Base-by-base conservation (phyloP, 1,284 basidiomycete genomes). In the Trichosporon coremiiforme region DNA sequence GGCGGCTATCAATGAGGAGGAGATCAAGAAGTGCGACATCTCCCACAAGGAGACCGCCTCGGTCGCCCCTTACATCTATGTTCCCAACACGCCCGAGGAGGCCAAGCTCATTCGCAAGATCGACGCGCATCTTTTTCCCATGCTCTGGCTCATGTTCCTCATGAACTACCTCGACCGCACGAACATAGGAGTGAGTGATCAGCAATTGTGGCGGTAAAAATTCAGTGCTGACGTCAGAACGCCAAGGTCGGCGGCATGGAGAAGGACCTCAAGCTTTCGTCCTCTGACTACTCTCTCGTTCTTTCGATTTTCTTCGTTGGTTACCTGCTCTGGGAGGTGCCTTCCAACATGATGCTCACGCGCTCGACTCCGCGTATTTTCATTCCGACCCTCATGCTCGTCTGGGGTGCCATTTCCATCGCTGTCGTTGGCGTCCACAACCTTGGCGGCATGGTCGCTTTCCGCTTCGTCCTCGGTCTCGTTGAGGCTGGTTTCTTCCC, bases 161-260 rank as follows among this genome's bases (percentile, higher is more conserved):
- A 36, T 69, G 57, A 69, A 69, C 65, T 69, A 69, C 22, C 55
- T 69, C 33, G 55, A 64, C 63, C 63, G 63, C n/a, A 64, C 63
- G 13, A 64, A 64, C 36, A 64, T 64, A 20, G 63, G 63, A 12
- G 63, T 64, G 38, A 38, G 63, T 64, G 25, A 25, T 25, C 25
- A 25, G 25, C 25, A 25, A 25, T 25, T 25, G 25, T 25, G 25
- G 25, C 25, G 25, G 25, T 25, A 25, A 25, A 25, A 25, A 25
- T 38, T 10, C 8, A 17, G 9, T 15, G 35, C 64, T 65, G 45
- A 65, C 64, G 15, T 33, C 25, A 65, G 73, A 84, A 84, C 67
- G 84, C 84, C n/a, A 77, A 82, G 57, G 75, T 79, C 8, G 83
- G 81, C 12, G 84, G 84, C 3, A 84, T 85, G 83, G 68, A 80